These are phyloP conservation scores for Mycena olivaceomarginata DNA, from an alignment of 768 basidiomycete species.

Conservation along the genomic window DNA sequence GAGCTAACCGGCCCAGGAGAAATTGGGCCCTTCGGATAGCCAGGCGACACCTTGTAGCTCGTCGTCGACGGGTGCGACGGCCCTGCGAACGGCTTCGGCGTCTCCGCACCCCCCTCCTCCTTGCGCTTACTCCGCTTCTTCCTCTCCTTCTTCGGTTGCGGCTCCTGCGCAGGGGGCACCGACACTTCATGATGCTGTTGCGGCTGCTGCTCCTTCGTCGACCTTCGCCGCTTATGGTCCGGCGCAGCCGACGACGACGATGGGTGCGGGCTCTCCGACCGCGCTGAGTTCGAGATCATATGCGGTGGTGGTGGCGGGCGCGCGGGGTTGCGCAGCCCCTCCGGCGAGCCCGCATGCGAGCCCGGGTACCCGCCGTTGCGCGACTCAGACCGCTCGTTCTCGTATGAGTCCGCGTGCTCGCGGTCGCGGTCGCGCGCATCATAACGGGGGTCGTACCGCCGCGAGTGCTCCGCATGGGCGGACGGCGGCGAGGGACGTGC, in stretches of 20 bases:
- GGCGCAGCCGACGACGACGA: not conserved
- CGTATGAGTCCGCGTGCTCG: slow-evolving; percentile 52
- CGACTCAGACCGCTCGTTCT: slow-evolving; percentile 58
- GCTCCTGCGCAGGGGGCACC: slow-evolving; percentile 54
- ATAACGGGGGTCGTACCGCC: slow-evolving; percentile 81
- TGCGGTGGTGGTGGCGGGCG: slow-evolving; percentile 48
- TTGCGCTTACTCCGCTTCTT: slow-evolving; percentile 65
- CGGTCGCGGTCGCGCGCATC: slow-evolving; percentile 65
- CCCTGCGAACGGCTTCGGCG: slow-evolving; percentile 61
- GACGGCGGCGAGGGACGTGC: slow-evolving; percentile 58
- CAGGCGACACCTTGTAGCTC: slow-evolving; percentile 53
- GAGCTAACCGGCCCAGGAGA: slow-evolving; percentile 82
- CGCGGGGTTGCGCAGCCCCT: slow-evolving; percentile 51
- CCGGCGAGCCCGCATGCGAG: slow-evolving; percentile 56
- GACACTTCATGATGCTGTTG: slow-evolving; percentile 58
- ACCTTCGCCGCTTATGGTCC: slow-evolving; percentile 57
- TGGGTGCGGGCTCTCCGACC: slow-evolving; percentile 65
- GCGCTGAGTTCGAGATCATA: slow-evolving; percentile 26
- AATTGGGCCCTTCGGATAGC: slow-evolving; percentile 63
- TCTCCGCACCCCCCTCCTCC: slow-evolving; percentile 69
- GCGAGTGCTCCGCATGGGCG: slow-evolving; percentile 63
- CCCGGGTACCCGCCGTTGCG: slow-evolving; percentile 58
- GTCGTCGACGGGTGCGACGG: slow-evolving; percentile 49
- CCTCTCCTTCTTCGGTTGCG: slow-evolving; percentile 74
- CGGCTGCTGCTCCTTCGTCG: slow-evolving; percentile 61